Conservation (phyloP, 306 rosid species). For the Vachellia collinsii region DNA sequence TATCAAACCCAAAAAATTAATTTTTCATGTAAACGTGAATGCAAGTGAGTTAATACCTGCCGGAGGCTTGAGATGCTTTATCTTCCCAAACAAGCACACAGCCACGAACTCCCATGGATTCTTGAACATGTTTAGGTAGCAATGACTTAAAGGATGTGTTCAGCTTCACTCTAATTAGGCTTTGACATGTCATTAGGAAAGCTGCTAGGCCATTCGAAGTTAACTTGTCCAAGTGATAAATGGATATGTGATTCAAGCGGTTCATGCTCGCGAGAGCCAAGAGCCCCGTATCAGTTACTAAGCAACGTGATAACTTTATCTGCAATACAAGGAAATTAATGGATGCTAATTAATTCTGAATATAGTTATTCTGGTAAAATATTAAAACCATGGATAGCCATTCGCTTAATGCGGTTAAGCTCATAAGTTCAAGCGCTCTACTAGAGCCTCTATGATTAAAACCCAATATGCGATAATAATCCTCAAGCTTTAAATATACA, state of each 20-base stretch:
- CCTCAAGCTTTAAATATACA: background rate
- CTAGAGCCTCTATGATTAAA: background rate
- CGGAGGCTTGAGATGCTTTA: constrained; percentile 41
- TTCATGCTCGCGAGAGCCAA: constrained; percentile 60
- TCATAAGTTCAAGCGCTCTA: background rate
- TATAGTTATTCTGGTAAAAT: background rate
- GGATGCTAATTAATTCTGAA: constrained; percentile 20
- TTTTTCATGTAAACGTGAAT: background rate
- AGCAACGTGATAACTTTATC: constrained; percentile 72
- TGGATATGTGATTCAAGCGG: constrained; percentile 56
- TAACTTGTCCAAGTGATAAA: constrained; percentile 62
- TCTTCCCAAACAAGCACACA: constrained; percentile 68
- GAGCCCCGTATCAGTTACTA: constrained; percentile 70
- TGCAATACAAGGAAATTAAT: constrained; percentile 43
- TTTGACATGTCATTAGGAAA: constrained; percentile 52
- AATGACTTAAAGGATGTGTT: constrained; percentile 58
- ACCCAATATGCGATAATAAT: background rate
- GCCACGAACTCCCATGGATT: constrained; percentile 62
- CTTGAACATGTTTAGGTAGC: constrained; percentile 51
- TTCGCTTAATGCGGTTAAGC: background rate
- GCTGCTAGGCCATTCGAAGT: constrained; percentile 68
- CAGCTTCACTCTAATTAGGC: constrained; percentile 67
- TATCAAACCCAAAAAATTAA: background rate
- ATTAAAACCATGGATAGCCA: background rate
- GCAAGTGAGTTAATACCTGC: constrained; percentile 41